Percentiles rank a stretch among this genome's conserved stretches.
These are phyloP conservation scores for Solanum boliviense DNA, from an alignment of 257 asterid genomes.

Conservation along the genomic window DNA sequence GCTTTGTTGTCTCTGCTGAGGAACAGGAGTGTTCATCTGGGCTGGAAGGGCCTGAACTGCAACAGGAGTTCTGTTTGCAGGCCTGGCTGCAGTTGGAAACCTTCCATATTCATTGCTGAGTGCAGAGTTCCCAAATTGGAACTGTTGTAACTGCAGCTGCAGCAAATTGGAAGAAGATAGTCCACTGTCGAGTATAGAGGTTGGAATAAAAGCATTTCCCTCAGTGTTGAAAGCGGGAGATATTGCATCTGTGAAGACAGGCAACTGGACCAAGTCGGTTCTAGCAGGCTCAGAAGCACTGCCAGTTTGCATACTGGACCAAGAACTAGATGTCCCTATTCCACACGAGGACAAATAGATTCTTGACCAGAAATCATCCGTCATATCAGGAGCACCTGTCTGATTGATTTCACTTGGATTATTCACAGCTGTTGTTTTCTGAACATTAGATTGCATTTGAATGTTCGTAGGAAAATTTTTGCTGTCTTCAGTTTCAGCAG, in stretches of 20 bases:
- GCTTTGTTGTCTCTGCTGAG: constrained; percentile 24
- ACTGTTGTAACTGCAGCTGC: constrained; percentile 34
- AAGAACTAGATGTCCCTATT: constrained; percentile 14
- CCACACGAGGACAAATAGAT: constrained; percentile 28
- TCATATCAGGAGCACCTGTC: constrained; percentile 8
- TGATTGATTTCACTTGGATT: constrained; percentile 15
- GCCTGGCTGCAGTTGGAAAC: constrained; percentile 19
- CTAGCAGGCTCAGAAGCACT: constrained; percentile 13
- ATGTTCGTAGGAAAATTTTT: constrained; percentile 15
- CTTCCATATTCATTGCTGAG: constrained; percentile 34
- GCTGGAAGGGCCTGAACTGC: constrained; percentile 69
- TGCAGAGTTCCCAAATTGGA: constrained; percentile 26
- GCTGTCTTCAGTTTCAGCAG: constrained; percentile 25
- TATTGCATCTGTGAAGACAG: constrained; percentile 12
- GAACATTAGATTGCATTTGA: constrained; percentile 10
- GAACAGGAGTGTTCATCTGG: constrained; percentile 23
- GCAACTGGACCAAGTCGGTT: constrained; percentile 3
- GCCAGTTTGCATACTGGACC: constrained; percentile 13
- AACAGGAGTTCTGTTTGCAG: constrained; percentile 36
- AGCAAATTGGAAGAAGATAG: constrained; percentile 15
- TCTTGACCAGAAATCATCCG: constrained; percentile 45
- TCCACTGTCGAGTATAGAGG: constrained; percentile 20
- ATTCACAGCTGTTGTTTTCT: constrained; percentile 2
- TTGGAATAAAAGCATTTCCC: constrained; percentile 19
- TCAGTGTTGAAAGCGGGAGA: constrained; percentile 14